Evolutionary conservation across 257 asterid species (phyloP).

Genomic region (Salvia splendens): DNA sequence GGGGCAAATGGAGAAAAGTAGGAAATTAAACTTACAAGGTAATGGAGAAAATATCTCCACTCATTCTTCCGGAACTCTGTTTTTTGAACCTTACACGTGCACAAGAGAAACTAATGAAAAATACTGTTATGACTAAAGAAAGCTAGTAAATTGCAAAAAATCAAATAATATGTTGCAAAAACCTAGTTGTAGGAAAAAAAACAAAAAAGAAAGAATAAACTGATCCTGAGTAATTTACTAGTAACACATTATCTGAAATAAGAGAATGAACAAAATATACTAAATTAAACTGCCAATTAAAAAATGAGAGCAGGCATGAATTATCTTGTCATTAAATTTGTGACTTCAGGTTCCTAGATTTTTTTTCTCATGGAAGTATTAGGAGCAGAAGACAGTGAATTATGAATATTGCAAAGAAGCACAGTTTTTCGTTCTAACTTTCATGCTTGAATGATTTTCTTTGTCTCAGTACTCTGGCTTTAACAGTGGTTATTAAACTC

Average conservation of each 20-base stretch:
- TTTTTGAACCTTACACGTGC: constrained; percentile 73
- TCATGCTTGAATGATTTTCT: constrained; percentile 1
- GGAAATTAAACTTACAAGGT: constrained; percentile 67
- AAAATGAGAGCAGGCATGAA: constrained; percentile 3
- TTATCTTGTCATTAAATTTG: not conserved
- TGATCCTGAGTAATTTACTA: constrained; percentile 16
- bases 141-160: not conserved
- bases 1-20: constrained; percentile 7
- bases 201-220: not conserved
- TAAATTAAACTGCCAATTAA: not conserved
- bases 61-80: constrained; percentile 85
- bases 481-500: not conserved
- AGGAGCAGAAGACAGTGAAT: not conserved
- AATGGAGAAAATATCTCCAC: constrained; percentile 92
- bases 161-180: not conserved
- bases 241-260: constrained; percentile 6
- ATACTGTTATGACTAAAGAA: constrained; percentile 17
- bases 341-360: not conserved
- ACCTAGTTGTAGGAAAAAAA: not conserved
- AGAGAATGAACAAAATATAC: not conserved
- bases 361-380: not conserved
- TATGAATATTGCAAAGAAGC: not conserved
- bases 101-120: constrained; percentile 31
- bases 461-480: not conserved
- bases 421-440: not conserved